Conservation (phyloP, 352 stramenopile genomes). For the Globisporangium solare region DNA sequence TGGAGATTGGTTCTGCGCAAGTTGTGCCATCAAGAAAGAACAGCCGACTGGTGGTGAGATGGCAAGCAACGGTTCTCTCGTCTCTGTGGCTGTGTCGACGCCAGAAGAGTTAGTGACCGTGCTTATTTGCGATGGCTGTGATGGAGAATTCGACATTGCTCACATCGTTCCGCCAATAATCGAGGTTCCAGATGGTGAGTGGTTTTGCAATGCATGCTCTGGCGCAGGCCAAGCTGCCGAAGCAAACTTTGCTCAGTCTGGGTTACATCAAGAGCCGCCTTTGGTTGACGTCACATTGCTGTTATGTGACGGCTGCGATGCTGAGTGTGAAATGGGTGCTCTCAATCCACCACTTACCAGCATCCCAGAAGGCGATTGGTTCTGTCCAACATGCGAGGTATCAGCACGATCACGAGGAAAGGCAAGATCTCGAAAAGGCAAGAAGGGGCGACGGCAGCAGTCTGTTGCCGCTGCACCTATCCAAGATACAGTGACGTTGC, state of each 20-base stretch:
- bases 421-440: background rate
- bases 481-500: conserved; percentile 12
- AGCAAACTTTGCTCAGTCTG: background rate
- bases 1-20: conserved; percentile 26
- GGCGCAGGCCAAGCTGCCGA: background rate
- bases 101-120: conserved; percentile 18
- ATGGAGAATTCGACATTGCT: conserved; percentile 54
- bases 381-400: conserved; percentile 18
- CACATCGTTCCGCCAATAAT: conserved; percentile 40
- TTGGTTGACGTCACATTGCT: conserved; percentile 29
- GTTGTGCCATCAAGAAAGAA: background rate
- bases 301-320: conserved; percentile 69
- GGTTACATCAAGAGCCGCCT: background rate
- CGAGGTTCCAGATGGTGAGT: conserved; percentile 38
- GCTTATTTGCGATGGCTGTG: conserved; percentile 68
- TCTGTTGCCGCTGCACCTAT: background rate
- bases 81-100: background rate
- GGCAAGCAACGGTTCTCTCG: background rate
- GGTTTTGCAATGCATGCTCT: conserved; percentile 33
- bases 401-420: background rate
- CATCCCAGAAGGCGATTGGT: conserved; percentile 51
- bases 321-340: conserved; percentile 46
- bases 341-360: conserved; percentile 34
- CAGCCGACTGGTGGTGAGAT: background rate
- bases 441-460: background rate